Evolutionary conservation across 345 rosid species (phyloP).

Genomic region (Ricinus communis): DNA sequence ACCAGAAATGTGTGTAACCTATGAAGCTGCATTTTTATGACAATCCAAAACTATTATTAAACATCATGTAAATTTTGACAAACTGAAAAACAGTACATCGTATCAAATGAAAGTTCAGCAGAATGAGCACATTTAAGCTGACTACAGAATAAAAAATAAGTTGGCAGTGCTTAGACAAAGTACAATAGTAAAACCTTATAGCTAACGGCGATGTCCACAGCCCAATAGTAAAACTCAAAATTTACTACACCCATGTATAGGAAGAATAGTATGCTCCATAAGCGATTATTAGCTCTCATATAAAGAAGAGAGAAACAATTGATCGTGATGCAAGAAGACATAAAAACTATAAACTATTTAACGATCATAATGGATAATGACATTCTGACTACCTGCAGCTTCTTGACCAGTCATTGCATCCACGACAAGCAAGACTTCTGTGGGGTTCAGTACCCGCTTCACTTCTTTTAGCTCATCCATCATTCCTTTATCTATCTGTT

Average conservation of each 20-base stretch:
- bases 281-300: background rate
- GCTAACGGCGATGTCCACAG: background rate
- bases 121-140: background rate
- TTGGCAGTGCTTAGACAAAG: background rate
- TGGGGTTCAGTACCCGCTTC: constrained; percentile 75
- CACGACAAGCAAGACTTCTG: constrained; percentile 92
- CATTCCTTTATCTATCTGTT: constrained; percentile 91
- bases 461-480: constrained; percentile 99
- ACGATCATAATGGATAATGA: constrained; percentile 1
- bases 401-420: constrained; percentile 99
- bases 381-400: constrained; percentile 70
- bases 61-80: background rate
- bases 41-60: background rate
- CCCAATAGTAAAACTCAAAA: background rate
- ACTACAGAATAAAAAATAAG: background rate
- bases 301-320: background rate
- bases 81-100: background rate
- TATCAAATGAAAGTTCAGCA: background rate
- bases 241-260: background rate
- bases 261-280: background rate
- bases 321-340: background rate
- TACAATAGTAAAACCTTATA: background rate
- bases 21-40: background rate
- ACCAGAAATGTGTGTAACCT: background rate
- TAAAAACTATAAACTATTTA: background rate